A percentile compares a stretch with the other conserved stretches of the same genome.
Conservation (phyloP, 306 rosid species). For the Hylodesmum podocarpum region DNA sequence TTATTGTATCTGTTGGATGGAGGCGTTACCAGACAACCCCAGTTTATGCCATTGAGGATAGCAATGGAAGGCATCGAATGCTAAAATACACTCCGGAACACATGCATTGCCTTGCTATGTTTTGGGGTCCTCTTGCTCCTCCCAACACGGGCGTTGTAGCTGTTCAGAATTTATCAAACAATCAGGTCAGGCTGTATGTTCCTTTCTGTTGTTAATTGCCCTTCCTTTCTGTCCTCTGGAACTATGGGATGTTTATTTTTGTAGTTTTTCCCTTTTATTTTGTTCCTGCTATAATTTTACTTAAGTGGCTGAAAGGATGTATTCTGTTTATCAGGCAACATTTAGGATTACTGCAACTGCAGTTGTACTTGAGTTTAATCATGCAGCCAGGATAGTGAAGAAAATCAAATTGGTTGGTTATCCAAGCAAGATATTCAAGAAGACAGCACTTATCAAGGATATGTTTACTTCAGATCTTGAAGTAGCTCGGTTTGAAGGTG, state of each 20-base stretch:
- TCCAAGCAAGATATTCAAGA: slow-evolving; percentile 93
- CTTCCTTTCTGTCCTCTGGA: slow-evolving; percentile 2
- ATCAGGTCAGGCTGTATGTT: slow-evolving; percentile 51
- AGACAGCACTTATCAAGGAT: slow-evolving; percentile 84
- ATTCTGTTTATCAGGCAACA: slow-evolving; percentile 54
- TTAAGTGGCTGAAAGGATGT: slow-evolving; percentile 18
- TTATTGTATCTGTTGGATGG: slow-evolving; percentile 93
- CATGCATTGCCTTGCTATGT: slow-evolving; percentile 91
- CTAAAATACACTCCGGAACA: slow-evolving; percentile 96
- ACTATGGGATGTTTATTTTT: slow-evolving; percentile 2
- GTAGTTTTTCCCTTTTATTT: background rate
- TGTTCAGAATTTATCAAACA: slow-evolving; percentile 76
- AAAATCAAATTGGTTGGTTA: slow-evolving; percentile 91
- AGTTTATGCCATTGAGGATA: slow-evolving; percentile 84
- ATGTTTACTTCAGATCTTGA: slow-evolving; percentile 97
- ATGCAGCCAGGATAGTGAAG: slow-evolving; percentile 72
- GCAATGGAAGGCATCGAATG: slow-evolving; percentile 86
- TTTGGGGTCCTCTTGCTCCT: slow-evolving; percentile 98
- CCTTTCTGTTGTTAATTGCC: background rate
- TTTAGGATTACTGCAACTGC: slow-evolving; percentile 96
- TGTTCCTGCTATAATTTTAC: slow-evolving; percentile 9
- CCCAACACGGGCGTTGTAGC: slow-evolving; percentile 90
- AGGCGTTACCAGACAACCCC: slow-evolving; percentile 95
- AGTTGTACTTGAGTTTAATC: slow-evolving; percentile 84
- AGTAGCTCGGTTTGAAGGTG: slow-evolving; percentile 95